Evolutionary conservation across 371 early-diverging fungal species (phyloP).

Genomic region (Syncephalis fuscata): DNA sequence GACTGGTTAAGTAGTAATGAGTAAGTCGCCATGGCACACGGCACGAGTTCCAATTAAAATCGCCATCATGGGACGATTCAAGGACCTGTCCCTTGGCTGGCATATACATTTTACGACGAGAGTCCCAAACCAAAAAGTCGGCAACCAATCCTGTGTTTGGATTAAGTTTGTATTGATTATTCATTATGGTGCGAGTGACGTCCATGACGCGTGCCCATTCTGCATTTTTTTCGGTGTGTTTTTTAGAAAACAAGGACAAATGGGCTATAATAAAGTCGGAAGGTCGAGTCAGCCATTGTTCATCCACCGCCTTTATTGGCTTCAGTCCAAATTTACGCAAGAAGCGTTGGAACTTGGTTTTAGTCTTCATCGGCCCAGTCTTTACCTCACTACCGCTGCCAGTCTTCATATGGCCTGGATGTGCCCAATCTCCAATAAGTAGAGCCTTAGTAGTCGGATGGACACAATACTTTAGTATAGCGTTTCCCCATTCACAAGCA

Average conservation of each 20-base stretch:
- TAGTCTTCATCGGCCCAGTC: no score
- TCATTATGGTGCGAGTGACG: slow-evolving; percentile 21
- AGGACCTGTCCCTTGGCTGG: background rate
- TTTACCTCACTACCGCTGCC: background rate
- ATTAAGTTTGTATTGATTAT: slow-evolving; percentile 22
- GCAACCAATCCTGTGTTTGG: slow-evolving; percentile 38
- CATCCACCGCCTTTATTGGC: background rate
- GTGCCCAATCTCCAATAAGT: slow-evolving; percentile 39
- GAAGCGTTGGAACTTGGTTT: no score
- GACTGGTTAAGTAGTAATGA: slow-evolving; percentile 32
- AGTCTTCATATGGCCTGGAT: slow-evolving; percentile 2
- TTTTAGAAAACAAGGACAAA: slow-evolving; percentile 32
- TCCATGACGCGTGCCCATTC: slow-evolving; percentile 31
- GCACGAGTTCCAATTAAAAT: slow-evolving; percentile 33
- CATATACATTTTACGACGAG: background rate
- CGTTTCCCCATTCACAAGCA: slow-evolving; percentile 21
- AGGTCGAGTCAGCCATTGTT: slow-evolving; percentile 25
- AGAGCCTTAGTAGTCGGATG: slow-evolving; percentile 36
- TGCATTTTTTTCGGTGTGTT: slow-evolving; percentile 26
- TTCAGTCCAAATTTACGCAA: no score
- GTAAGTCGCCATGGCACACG: slow-evolving; percentile 36
- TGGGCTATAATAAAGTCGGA: slow-evolving; percentile 40
- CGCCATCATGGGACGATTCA: slow-evolving; percentile 25
- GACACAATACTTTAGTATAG: slow-evolving; percentile 33
- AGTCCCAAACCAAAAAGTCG: slow-evolving; percentile 21